phyloP scores from a whole-genome alignment of 768 basidiomycete genomes.

The Pisolithus orientalis region DNA sequence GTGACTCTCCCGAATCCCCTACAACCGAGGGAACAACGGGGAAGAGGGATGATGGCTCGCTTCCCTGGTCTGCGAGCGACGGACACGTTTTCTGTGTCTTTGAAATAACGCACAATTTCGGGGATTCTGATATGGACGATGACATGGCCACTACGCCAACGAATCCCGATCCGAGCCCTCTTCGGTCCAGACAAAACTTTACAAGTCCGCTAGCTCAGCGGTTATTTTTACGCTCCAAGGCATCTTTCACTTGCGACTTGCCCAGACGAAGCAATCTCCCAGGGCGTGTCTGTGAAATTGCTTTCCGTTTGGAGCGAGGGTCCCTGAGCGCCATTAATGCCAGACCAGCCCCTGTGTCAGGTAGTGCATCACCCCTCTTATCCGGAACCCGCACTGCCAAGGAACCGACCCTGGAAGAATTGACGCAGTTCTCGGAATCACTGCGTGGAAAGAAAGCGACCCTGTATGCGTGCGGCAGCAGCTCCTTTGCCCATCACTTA shows the following conservation, averaged over 20 bases:
- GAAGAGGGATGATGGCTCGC: constrained; percentile 22
- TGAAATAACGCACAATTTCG: constrained; percentile 49
- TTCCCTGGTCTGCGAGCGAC: constrained; percentile 20
- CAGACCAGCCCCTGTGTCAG: constrained; percentile 33
- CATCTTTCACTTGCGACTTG: constrained; percentile 32
- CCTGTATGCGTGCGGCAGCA: constrained; percentile 80
- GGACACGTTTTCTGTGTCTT: constrained; percentile 50
- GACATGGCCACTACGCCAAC: constrained; percentile 7
- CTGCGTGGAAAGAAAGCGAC: constrained; percentile 79
- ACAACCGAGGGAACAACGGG: constrained; percentile 14
- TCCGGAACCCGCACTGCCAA: constrained; percentile 44
- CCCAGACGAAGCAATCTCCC: constrained; percentile 35
- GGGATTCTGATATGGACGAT: constrained; percentile 13
- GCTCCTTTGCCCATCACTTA: constrained; percentile 87
- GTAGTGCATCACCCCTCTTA: constrained; percentile 44
- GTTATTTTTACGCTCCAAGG: constrained; percentile 55
- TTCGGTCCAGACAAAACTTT: constrained; percentile 36
- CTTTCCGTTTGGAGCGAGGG: constrained; percentile 58
- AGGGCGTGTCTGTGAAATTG: constrained; percentile 61
- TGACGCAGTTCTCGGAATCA: constrained; percentile 73
- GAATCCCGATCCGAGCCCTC: constrained; percentile 5
- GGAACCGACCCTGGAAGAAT: constrained; percentile 78
- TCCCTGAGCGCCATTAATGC: constrained; percentile 38
- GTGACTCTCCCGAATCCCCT: constrained; percentile 18
- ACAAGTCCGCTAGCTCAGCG: constrained; percentile 51